Conservation (phyloP, 768 basidiomycete genomes). For the Pholiota conissans region DNA sequence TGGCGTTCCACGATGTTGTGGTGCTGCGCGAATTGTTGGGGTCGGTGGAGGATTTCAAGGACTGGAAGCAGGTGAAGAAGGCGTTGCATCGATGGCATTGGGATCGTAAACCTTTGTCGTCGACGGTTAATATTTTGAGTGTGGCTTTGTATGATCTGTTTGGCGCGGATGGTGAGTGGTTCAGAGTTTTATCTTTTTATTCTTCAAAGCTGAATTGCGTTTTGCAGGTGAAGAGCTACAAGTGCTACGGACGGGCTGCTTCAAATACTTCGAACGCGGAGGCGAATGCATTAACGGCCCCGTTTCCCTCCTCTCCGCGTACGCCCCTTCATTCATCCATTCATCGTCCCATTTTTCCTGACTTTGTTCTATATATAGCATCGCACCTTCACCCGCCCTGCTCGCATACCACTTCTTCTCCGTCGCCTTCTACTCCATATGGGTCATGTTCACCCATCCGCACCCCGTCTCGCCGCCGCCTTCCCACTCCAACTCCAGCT, state of each 20-base stretch:
- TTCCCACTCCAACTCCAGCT: background rate
- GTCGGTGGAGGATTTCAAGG: conserved; percentile 37
- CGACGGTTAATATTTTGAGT: conserved; percentile 91
- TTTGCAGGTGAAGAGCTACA: conserved; percentile 55
- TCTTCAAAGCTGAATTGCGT: conserved; percentile 1
- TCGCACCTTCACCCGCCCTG: conserved; percentile 75
- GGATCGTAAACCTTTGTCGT: conserved; percentile 77
- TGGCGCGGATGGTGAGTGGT: conserved; percentile 85
- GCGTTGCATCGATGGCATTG: conserved; percentile 80
- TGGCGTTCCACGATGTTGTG: conserved; percentile 86
- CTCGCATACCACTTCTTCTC: conserved; percentile 92
- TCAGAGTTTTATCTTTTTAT: background rate
- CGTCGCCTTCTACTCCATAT: conserved; percentile 95
- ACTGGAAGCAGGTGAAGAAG: conserved; percentile 52
- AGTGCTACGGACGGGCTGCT: conserved; percentile 81
- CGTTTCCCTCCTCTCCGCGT: conserved; percentile 89
- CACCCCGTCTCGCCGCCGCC: conserved; percentile 20
- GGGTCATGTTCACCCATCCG: conserved; percentile 75
- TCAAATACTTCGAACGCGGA: conserved; percentile 95
- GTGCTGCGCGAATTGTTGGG: conserved; percentile 64
- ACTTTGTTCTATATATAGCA: conserved; percentile 41
- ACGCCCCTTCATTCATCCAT: background rate
- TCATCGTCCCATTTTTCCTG: background rate
- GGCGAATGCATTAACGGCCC: conserved; percentile 89
- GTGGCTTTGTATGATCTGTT: conserved; percentile 94